phyloP scores from a whole-genome alignment of 2,329 filamentous ascomycete species.

The Pyrenochaeta sp. region DNA sequence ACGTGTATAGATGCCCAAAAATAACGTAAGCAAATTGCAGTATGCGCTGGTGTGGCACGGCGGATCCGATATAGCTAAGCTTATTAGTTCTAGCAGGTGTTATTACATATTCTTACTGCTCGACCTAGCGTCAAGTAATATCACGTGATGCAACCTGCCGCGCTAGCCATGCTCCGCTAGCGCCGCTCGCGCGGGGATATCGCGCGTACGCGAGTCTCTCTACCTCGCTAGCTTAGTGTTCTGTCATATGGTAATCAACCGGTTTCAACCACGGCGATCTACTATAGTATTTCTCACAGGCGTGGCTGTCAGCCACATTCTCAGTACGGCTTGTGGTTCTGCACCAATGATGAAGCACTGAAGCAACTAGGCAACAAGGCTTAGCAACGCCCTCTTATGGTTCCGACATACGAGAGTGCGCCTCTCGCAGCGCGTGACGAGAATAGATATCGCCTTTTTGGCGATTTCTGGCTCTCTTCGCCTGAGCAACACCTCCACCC shows the following conservation, averaged over 20 bases:
- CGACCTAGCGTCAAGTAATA: too few species aligned
- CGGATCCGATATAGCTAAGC: neutral
- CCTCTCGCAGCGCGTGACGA: neutral
- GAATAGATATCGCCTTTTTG: neutral
- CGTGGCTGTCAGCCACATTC: neutral
- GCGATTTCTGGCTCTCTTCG: neutral
- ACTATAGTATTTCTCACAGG: too few species aligned
- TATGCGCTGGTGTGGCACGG: neutral
- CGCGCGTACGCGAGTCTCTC: too few species aligned
- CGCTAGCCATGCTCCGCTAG: too few species aligned
- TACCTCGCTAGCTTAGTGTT: too few species aligned
- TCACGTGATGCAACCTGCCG: too few species aligned
- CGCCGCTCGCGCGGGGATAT: too few species aligned
- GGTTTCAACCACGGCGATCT: too few species aligned
- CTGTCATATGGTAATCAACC: too few species aligned
- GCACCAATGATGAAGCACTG: neutral
- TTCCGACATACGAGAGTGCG: neutral
- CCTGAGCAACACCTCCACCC: neutral
- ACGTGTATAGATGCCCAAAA: neutral
- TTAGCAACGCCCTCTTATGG: neutral
- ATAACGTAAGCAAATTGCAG: neutral
- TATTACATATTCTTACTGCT: too few species aligned
- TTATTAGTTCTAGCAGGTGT: neutral
- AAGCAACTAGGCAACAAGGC: neutral
- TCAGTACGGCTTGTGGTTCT: neutral